Evolutionary conservation across 208 protist species (phyloP), one percentile per base, ranked within the genome.

Genomic region (Angomonas desouzai): DNA sequence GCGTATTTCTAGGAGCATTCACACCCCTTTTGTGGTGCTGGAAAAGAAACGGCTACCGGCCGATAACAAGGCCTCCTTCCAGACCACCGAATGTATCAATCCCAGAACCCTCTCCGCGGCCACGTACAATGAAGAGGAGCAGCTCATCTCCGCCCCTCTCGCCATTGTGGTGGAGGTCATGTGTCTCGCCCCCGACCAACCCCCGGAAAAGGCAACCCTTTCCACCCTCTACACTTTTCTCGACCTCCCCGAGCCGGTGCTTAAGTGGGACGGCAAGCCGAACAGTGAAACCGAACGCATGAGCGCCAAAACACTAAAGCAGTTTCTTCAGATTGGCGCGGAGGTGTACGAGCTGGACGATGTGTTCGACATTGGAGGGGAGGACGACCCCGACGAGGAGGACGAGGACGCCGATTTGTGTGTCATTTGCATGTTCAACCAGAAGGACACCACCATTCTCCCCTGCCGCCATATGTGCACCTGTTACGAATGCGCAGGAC

Each of bases 391-490:
- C 16, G 55, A 29, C 10, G 75, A 77, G 11, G 71, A 77, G 13
- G 64, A 75, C 16, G 75, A 81, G 22, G 79, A 79, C 9, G 59
- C 36, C 10, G 62, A 74, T 10, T 29, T 84, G 51, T 98, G 94
- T 61, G 89, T 96, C 0, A 76, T 98, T 40, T 98, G 94, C 64
- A 71, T 98, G 13, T 77, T 73, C 4, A 94, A 94, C 23, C 60
- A 51, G 16, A 79, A 80, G 49, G 76, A 97, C 67, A 97, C 91
- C 7, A 87, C 79, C 9, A 72, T 97, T n/a, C 70, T 97, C 28
- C 94, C 94, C 7, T 98, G 94, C 68, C 79, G 94, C 0, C 93
- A 97, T 62, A 84, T 97, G 85, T 97, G 92, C 47, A 63, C 96
- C 2, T 98, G 94, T 75, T 57, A 77, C 55, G 86, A 87, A 29